Evolutionary conservation across 352 stramenopile genomes (phyloP).

Genomic region (Phytophthora cryptogea): DNA sequence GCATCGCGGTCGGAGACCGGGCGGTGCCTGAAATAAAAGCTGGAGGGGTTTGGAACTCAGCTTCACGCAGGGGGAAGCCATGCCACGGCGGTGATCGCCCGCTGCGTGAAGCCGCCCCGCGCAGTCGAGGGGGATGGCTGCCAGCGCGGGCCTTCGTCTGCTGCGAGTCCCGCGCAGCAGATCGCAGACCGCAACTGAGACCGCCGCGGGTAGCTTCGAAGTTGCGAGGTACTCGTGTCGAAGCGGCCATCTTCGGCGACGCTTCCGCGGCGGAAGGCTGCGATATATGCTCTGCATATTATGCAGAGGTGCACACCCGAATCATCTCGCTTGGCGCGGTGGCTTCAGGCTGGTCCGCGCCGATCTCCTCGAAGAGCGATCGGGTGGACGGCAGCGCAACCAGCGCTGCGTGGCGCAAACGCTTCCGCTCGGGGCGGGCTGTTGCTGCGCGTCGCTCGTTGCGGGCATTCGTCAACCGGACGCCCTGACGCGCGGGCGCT

Average conservation of each 20-base stretch:
- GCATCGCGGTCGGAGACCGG: neutral
- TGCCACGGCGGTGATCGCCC: neutral
- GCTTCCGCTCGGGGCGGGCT: neutral
- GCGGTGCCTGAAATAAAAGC: neutral
- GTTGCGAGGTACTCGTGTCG: neutral
- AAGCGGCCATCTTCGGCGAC: slow-evolving; percentile 8
- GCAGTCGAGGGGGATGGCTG: neutral
- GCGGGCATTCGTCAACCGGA: slow-evolving; percentile 1
- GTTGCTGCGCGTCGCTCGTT: neutral
- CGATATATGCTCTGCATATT: slow-evolving; percentile 10
- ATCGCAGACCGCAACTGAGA: slow-evolving; percentile 13
- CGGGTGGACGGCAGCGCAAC: too few species aligned
- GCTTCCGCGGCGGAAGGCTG: slow-evolving; percentile 5
- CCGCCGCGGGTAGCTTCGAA: slow-evolving; percentile 3
- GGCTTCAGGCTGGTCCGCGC: neutral
- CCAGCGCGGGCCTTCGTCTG: neutral
- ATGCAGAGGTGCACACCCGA: slow-evolving; percentile 17
- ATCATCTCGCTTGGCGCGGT: slow-evolving; percentile 17
- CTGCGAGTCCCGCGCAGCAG: slow-evolving; percentile 16
- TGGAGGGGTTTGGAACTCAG: neutral
- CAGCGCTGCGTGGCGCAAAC: too few species aligned
- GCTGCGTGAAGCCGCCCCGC: too few species aligned
- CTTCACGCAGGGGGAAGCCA: neutral
- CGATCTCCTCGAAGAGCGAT: too few species aligned
- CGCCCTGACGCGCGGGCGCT: slow-evolving; percentile 5